These are phyloP conservation scores for Macrolepiota dolichaula DNA, from an alignment of 768 basidiomycete genomes.

Conservation along the genomic window DNA sequence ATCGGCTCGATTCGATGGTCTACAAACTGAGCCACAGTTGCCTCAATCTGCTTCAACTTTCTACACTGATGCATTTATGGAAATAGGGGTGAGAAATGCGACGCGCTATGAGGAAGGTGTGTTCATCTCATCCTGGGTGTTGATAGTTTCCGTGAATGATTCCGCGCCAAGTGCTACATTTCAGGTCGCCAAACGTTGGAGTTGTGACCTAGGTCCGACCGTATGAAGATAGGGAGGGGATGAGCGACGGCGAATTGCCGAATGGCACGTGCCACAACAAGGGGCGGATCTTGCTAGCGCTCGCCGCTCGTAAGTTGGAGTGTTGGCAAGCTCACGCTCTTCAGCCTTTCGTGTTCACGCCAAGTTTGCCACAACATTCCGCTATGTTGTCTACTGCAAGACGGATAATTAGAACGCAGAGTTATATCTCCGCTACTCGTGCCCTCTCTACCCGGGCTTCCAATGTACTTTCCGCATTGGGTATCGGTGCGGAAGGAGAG, in stretches of 20 bases:
- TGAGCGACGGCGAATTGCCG: not conserved
- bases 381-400: constrained; percentile 4
- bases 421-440: constrained; percentile 24
- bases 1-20: too few relatives aligned
- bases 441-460: constrained; percentile 70
- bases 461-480: constrained; percentile 58
- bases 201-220: not conserved
- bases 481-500: constrained; percentile 54
- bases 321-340: not conserved
- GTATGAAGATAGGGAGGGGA: not conserved
- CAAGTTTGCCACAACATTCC: not conserved
- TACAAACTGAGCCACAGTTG: too few relatives aligned
- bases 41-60: too few relatives aligned
- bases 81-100: not conserved
- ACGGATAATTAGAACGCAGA: not conserved
- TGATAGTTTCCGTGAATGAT: not conserved
- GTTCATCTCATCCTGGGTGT: not conserved
- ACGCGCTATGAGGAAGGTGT: not conserved
- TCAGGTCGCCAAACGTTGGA: not conserved
- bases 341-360: not conserved
- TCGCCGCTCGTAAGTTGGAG: not conserved
- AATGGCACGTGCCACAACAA: constrained; percentile 6
- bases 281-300: constrained; percentile 10
- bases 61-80: not conserved
- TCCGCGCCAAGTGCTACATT: not conserved